A percentile compares a stretch with the other conserved stretches of the same genome.
Evolutionary conservation across 371 early-diverging fungal genomes (phyloP).

Genomic region (Fennellomyces sp.): DNA sequence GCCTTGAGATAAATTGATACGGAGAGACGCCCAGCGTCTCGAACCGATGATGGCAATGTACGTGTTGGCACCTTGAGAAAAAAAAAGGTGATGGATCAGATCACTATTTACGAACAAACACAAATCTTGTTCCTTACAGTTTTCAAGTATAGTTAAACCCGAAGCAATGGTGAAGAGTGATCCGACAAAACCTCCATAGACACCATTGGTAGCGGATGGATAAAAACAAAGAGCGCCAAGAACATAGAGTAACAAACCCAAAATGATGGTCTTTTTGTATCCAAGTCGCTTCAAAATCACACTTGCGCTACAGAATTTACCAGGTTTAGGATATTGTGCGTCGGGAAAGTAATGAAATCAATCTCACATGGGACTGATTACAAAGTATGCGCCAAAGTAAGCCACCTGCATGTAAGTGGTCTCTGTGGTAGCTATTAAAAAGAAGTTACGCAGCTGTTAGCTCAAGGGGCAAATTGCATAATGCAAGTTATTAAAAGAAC

Average conservation of each 20-base stretch:
- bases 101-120: not conserved
- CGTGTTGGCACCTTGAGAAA: constrained; percentile 39
- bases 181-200: constrained; percentile 50
- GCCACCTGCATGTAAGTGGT: constrained; percentile 54
- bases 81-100: not conserved
- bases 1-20: constrained; percentile 46
- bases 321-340: not conserved
- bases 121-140: constrained; percentile 33
- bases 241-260: constrained; percentile 47
- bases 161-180: constrained; percentile 51
- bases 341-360: not conserved
- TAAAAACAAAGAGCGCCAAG: constrained; percentile 51
- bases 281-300: constrained; percentile 40
- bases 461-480: no score
- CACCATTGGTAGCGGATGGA: constrained; percentile 35
- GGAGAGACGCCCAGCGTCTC: constrained; percentile 34
- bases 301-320: constrained; percentile 35
- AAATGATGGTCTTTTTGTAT: constrained; percentile 46
- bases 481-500: constrained; percentile 11
- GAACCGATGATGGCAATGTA: constrained; percentile 49
- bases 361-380: constrained; percentile 49
- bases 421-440: constrained; percentile 38
- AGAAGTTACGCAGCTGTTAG: no score
- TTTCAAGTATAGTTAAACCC: constrained; percentile 51
- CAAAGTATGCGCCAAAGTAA: constrained; percentile 53